Evolutionary conservation across 805 yeast species (phyloP).

Genomic region (Wickerhamomyces tratensis): DNA sequence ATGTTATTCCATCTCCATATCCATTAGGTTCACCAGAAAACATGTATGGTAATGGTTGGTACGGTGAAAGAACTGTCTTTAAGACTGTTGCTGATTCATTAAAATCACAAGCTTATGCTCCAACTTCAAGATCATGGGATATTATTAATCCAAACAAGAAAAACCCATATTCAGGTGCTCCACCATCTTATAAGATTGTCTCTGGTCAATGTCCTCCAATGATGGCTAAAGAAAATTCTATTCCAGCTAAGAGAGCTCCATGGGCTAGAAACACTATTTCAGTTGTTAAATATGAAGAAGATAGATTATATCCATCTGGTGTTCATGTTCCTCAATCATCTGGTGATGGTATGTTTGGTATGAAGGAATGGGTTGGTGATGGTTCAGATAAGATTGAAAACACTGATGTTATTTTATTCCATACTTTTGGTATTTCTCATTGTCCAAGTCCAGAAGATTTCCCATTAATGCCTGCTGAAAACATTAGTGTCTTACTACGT

Average conservation of each 20-base stretch:
- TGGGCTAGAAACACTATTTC: conserved; percentile 64
- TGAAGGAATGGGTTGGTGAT: conserved; percentile 61
- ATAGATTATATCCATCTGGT: conserved; percentile 73
- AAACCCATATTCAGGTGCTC: conserved; percentile 65
- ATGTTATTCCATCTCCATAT: conserved; percentile 48
- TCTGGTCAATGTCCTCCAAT: conserved; percentile 67
- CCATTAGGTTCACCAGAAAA: conserved; percentile 62
- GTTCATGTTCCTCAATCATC: conserved; percentile 68
- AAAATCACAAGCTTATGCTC: conserved; percentile 43
- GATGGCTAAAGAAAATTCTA: conserved; percentile 63
- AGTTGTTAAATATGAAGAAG: conserved; percentile 66
- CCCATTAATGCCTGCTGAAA: conserved; percentile 86
- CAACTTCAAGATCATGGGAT: conserved; percentile 70
- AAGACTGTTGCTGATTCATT: conserved; percentile 60
- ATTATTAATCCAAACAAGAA: conserved; percentile 60
- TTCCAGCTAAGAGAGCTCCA: conserved; percentile 74
- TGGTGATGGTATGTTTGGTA: conserved; percentile 58
- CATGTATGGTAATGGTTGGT: conserved; percentile 72
- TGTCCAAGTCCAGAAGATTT: conserved; percentile 87
- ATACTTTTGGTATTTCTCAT: conserved; percentile 78
- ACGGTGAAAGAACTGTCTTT: conserved; percentile 53
- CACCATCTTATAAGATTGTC: conserved; percentile 68
- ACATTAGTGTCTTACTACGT: conserved; percentile 62
- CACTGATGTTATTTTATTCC: conserved; percentile 69
- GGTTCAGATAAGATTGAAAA: conserved; percentile 48